Conservation (phyloP, 495 filamentous ascomycete genomes). For the Articulospora tetracladia region DNA sequence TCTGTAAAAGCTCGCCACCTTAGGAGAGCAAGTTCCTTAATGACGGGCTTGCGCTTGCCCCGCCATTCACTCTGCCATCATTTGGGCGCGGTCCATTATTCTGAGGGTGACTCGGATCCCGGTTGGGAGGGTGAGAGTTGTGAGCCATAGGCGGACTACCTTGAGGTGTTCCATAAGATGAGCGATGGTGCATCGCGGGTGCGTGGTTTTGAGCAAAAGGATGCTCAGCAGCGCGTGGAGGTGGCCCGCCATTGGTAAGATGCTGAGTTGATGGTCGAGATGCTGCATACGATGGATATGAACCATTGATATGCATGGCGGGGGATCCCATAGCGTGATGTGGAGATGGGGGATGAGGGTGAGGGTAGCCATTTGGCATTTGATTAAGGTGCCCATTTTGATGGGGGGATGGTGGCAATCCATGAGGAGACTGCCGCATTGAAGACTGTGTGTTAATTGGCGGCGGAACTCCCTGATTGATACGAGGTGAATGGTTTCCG, state of each 20-base stretch:
- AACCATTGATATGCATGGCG: constrained; percentile 19
- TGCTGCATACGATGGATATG: constrained; percentile 20
- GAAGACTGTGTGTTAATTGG: constrained; percentile 11
- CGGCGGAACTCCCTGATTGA: constrained; percentile 16
- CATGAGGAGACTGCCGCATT: constrained; percentile 10
- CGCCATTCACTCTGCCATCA: constrained; percentile 45
- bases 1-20: constrained; percentile 1
- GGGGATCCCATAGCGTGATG: constrained; percentile 28
- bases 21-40: constrained; percentile 70
- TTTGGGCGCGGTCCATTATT: constrained; percentile 20
- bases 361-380: constrained; percentile 30
- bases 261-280: constrained; percentile 25
- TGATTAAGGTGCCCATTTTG: constrained; percentile 18
- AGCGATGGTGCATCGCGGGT: constrained; percentile 16
- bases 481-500: constrained; percentile 32
- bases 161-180: constrained; percentile 20
- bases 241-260: constrained; percentile 27
- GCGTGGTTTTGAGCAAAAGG: constrained; percentile 27
- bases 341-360: constrained; percentile 33
- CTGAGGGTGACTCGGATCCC: constrained; percentile 17
- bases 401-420: constrained; percentile 18
- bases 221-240: constrained; percentile 27
- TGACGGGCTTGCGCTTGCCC: constrained; percentile 73
- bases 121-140: constrained; percentile 8
- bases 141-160: constrained; percentile 21